Percentiles rank a stretch among this genome's conserved stretches.
Conservation (phyloP, 371 early-diverging fungal genomes). For the Rhizomucor pusillus region DNA sequence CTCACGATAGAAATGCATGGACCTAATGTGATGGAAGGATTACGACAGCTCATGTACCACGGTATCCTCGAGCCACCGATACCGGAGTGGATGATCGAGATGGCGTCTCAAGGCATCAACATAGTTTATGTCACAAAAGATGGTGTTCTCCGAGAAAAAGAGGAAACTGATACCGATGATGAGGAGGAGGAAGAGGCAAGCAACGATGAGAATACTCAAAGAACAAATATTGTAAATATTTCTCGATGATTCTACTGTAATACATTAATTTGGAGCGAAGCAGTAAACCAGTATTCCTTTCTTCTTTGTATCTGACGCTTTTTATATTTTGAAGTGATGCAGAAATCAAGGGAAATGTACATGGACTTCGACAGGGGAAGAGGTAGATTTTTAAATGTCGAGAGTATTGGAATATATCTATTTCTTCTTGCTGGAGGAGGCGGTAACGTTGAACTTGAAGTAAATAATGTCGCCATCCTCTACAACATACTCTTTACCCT, state of each 20-base stretch:
- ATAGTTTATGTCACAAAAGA: constrained; percentile 18
- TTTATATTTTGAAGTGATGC: neutral
- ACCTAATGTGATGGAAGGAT: constrained; percentile 48
- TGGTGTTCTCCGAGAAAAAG: constrained; percentile 11
- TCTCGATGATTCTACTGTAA: neutral
- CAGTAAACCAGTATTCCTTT: neutral
- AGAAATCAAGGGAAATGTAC: neutral
- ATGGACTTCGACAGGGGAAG: neutral
- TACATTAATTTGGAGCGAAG: neutral
- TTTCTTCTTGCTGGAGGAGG: constrained; percentile 29
- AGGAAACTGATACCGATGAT: constrained; percentile 7
- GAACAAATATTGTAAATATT: neutral
- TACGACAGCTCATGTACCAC: constrained; percentile 31
- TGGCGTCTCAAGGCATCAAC: constrained; percentile 16
- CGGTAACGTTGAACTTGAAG: constrained; percentile 67
- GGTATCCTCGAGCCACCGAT: constrained; percentile 39
- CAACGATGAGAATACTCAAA: neutral
- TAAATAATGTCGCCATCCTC: constrained; percentile 88
- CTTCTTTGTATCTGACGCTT: constrained; percentile 6
- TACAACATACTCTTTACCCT: constrained; percentile 94
- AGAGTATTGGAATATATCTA: constrained; percentile 5
- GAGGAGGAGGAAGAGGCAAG: constrained; percentile 4
- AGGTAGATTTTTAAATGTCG: neutral
- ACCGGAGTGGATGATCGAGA: constrained; percentile 41
- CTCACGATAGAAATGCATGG: constrained; percentile 38